These are phyloP conservation scores for Anisodus tanguticus DNA, from an alignment of 257 asterid species.

Conservation along the genomic window DNA sequence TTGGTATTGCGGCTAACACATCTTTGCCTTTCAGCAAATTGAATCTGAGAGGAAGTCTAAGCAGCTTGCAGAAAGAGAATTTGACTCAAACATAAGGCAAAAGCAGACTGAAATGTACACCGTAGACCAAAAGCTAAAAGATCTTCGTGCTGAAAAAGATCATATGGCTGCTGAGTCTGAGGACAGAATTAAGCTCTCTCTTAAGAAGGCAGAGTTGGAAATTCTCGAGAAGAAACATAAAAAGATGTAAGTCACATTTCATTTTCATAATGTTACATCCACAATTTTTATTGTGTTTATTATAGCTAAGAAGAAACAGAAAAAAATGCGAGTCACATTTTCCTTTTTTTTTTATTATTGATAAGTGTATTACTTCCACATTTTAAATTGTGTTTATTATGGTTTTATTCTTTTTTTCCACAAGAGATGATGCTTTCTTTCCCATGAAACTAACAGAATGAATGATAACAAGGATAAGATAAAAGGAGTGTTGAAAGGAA, in stretches of 20 bases:
- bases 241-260: slow-evolving; percentile 46
- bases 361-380: slow-evolving; percentile 27
- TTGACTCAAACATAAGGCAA: slow-evolving; percentile 48
- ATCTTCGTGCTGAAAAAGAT: slow-evolving; percentile 66
- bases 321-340: slow-evolving; percentile 45
- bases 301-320: slow-evolving; percentile 59
- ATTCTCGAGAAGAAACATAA: slow-evolving; percentile 70
- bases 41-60: slow-evolving; percentile 72
- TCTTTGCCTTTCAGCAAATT: slow-evolving; percentile 55
- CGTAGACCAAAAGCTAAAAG: slow-evolving; percentile 63
- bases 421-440: slow-evolving; percentile 30
- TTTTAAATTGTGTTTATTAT: slow-evolving; percentile 22
- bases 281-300: slow-evolving; percentile 25
- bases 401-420: slow-evolving; percentile 23
- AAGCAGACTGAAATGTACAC: slow-evolving; percentile 60
- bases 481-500: slow-evolving; percentile 88
- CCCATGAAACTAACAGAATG: slow-evolving; percentile 55
- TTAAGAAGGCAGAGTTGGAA: slow-evolving; percentile 80
- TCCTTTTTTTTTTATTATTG: slow-evolving; percentile 6
- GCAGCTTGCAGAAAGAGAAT: slow-evolving; percentile 65
- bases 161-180: slow-evolving; percentile 76
- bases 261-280: slow-evolving; percentile 33
- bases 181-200: slow-evolving; percentile 75
- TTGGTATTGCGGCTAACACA: slow-evolving; percentile 34
- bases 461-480: slow-evolving; percentile 82